Conservation (phyloP, 495 filamentous ascomycete genomes). For the Thozetella sp. region DNA sequence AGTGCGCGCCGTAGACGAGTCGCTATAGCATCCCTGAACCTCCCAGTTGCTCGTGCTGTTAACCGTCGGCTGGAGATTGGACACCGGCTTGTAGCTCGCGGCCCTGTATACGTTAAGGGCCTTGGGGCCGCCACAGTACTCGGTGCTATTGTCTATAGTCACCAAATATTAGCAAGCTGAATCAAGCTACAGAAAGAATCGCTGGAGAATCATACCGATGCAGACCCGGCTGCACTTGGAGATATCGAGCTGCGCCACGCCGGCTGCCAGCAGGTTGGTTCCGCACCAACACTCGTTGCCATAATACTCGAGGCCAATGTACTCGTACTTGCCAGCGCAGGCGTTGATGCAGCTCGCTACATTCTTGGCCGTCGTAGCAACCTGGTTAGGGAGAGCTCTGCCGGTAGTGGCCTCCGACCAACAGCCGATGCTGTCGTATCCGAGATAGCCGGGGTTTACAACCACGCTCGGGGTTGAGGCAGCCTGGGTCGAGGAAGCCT, state of each 20-base stretch:
- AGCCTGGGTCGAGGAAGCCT: not conserved
- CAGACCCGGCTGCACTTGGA: not conserved
- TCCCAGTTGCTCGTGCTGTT: not conserved
- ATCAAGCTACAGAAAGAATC: too few relatives aligned
- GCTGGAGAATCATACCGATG: not conserved
- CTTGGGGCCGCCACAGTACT: not conserved
- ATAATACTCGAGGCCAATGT: constrained; percentile 22
- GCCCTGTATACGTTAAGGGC: not conserved
- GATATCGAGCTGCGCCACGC: not conserved
- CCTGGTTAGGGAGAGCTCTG: constrained; percentile 10
- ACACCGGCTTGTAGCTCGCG: not conserved
- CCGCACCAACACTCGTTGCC: constrained; percentile 16
- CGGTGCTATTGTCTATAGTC: not conserved
- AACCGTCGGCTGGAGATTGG: not conserved
- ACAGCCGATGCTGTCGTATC: constrained; percentile 25
- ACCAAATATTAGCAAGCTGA: not conserved
- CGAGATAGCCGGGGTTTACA: constrained; percentile 18
- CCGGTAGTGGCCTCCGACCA: constrained; percentile 26
- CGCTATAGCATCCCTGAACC: not conserved
- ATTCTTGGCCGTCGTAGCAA: not conserved
- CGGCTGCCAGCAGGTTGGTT: constrained; percentile 13
- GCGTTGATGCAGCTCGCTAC: constrained; percentile 1
- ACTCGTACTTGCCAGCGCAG: not conserved
- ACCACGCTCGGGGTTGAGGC: not conserved
- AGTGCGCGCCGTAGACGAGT: constrained; percentile 14